Percentiles rank a stretch among this genome's conserved stretches.
These are phyloP conservation scores for Chlamydomonas applanata DNA, from an alignment of 139 green algal species.

Conservation along the genomic window DNA sequence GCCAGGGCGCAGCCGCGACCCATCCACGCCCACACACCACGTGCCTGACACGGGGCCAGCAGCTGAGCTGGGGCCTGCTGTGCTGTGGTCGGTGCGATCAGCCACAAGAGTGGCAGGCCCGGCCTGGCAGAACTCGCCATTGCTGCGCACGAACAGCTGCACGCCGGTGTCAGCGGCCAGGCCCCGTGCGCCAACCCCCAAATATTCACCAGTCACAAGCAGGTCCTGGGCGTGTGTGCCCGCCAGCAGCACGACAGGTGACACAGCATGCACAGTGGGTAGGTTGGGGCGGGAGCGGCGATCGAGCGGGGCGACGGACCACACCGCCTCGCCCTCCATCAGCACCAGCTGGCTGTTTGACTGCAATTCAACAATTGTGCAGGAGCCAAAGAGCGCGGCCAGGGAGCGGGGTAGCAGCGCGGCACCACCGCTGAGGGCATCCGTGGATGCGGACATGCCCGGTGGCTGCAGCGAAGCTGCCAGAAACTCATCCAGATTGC, in stretches of 20 bases:
- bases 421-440: not conserved
- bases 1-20: not conserved
- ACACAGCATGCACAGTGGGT: not conserved
- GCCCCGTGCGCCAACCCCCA: too few relatives aligned
- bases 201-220: too few relatives aligned
- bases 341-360: not conserved
- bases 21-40: slow-evolving; percentile 1
- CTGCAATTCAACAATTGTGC: slow-evolving; percentile 13
- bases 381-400: not conserved
- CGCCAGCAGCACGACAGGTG: not conserved
- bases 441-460: not conserved
- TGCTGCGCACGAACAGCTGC: not conserved
- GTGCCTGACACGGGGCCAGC: not conserved
- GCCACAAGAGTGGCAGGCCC: not conserved
- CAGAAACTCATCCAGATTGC: not conserved
- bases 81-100: too few relatives aligned
- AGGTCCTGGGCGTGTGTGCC: not conserved
- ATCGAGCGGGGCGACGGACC: not conserved
- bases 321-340: slow-evolving; percentile 8
- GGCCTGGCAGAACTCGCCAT: not conserved
- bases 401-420: not conserved
- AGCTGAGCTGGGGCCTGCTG: not conserved
- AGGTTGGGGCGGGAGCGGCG: not conserved
- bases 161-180: too few relatives aligned
- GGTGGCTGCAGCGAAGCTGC: not conserved